Evolutionary conservation across 2,329 filamentous ascomycete species (phyloP).

Genomic region (Trichoderma pleuroti): DNA sequence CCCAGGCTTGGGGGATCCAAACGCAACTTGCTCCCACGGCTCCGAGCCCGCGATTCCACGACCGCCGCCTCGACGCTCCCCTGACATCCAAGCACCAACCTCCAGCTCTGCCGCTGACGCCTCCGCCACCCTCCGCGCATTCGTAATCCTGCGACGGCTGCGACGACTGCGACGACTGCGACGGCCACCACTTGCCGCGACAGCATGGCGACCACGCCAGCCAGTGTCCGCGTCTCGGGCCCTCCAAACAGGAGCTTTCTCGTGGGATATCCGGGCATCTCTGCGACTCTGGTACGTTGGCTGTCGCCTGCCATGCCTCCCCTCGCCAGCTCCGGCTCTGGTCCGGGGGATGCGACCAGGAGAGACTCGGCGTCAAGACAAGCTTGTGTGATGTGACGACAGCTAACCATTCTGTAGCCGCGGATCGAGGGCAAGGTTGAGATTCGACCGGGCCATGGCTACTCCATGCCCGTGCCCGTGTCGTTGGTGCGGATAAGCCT

Average conservation of each 20-base stretch:
- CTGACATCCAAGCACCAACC: slow-evolving; percentile 1
- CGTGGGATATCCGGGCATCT: slow-evolving; percentile 96
- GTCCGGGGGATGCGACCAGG: background rate
- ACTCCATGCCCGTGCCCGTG: slow-evolving; percentile 83
- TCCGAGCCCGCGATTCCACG: background rate
- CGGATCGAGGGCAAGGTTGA: slow-evolving; percentile 98
- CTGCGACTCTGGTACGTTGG: slow-evolving; percentile 82
- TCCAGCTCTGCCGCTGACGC: slow-evolving; percentile 3
- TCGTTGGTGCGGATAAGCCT: slow-evolving; percentile 93
- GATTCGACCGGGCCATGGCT: slow-evolving; percentile 80
- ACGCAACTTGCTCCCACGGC: background rate
- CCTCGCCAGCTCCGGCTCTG: background rate
- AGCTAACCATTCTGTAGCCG: slow-evolving; percentile 54
- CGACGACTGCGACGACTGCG: background rate
- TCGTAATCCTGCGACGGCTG: background rate
- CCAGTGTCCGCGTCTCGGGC: slow-evolving; percentile 84
- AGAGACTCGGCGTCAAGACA: background rate
- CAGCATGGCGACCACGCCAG: slow-evolving; percentile 35
- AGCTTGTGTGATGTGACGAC: background rate
- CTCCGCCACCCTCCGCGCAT: slow-evolving; percentile 8
- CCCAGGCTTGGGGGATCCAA: slow-evolving; percentile 7
- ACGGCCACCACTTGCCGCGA: slow-evolving; percentile 6
- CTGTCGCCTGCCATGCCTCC: background rate
- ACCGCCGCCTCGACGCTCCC: background rate
- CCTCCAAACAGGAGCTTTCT: slow-evolving; percentile 96